Evolutionary conservation across 1,284 basidiomycete genomes (phyloP).

Genomic region (Taiwanofungus camphoratus): DNA sequence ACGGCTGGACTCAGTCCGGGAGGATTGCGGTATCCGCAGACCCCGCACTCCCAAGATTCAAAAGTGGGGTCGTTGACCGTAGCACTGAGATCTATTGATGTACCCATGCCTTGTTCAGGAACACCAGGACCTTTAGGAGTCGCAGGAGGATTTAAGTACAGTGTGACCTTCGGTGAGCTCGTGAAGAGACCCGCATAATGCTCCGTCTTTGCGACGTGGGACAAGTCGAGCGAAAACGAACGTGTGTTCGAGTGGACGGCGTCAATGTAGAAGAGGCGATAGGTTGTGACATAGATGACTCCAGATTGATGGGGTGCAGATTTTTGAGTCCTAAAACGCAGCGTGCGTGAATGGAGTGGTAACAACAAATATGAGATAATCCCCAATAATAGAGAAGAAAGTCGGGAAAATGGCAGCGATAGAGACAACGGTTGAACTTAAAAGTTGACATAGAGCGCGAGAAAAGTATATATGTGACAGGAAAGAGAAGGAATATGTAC

Average conservation of each 20-base stretch:
- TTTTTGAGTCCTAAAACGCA: conserved; percentile 67
- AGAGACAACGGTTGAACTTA: no score
- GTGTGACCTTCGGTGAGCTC: conserved; percentile 85
- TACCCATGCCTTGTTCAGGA: conserved; percentile 11
- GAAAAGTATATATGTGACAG: no score
- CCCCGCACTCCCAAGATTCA: conserved; percentile 77
- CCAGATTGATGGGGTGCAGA: conserved; percentile 68
- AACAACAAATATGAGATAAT: no score
- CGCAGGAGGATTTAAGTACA: conserved; percentile 47
- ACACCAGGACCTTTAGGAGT: background rate
- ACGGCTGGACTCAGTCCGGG: conserved; percentile 60
- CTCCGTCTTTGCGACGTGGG: conserved; percentile 73
- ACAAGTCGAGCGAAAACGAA: conserved; percentile 64
- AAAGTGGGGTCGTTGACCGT: conserved; percentile 27
- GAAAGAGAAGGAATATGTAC: no score
- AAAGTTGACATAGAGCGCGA: no score
- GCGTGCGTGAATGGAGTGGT: background rate
- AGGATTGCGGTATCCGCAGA: conserved; percentile 80
- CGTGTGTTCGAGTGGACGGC: conserved; percentile 38
- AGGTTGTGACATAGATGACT: conserved; percentile 72
- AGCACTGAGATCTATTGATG: conserved; percentile 2
- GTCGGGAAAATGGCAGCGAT: no score
- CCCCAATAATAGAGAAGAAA: no score
- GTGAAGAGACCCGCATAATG: conserved; percentile 91
- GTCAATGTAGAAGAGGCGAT: conserved; percentile 83